Evolutionary conservation across 176 grass and related monocot genomes (phyloP), one percentile per base, ranked within the genome.

Genomic region (Leersia perrieri): DNA sequence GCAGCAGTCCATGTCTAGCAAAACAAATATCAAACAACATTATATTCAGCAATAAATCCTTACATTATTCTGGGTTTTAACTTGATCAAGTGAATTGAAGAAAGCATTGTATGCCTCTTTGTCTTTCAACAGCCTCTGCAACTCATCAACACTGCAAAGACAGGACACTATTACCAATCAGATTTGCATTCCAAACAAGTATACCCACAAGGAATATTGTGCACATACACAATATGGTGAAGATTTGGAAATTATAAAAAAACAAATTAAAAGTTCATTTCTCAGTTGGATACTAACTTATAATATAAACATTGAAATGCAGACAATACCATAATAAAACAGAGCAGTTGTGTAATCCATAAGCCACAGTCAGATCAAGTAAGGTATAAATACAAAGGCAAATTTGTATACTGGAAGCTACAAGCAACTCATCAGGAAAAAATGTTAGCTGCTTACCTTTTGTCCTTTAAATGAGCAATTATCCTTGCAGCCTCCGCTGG

Each of bases 61-160:
- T 93, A 98, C 92, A 93, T 82, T 98, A 72, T 98, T 98, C 35
- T 98, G 96, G 68, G 85, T 91, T 91, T 98, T 98, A 38, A 98
- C 90, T 95, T 98, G 92, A 70, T 98, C 92, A 28, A 98, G 92
- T 79, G 92, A 95, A 88, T 93, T 98, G 77, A 94, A 98, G 58
- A 98, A 95, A 51, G 63, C 62, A 75, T 51, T 89, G 70, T 98
- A 98, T 69, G 96, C 79, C 57, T 91, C 96, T 79, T 86, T 93
- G 79, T 93, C 96, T 89, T 82, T 93, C 75, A 98, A 73, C 47
- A 98, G 45, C 53, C 84, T 95, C 71, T 91, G 91, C 77, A 95
- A 76, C 81, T 98, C 96, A 55, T 98, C 96, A 77, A 84, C 85
- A 41, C 96, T 98, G 88, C 83, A 62, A 80, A 80, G 60, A 40